phyloP scores from a whole-genome alignment of 2,329 filamentous ascomycete genomes.

The Juglanconis sp. region DNA sequence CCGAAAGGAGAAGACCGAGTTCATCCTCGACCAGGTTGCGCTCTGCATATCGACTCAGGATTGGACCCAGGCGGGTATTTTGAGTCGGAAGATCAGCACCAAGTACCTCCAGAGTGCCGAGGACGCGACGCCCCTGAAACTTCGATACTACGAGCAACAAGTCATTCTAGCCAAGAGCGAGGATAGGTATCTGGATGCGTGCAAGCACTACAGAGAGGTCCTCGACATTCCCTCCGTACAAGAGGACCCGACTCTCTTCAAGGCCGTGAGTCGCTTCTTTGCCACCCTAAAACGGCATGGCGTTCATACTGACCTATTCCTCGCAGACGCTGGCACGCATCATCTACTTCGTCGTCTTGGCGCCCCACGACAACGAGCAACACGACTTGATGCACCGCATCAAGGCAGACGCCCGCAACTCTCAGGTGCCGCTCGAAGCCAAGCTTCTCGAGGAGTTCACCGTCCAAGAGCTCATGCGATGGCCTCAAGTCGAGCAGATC shows the following conservation, averaged over 20 bases:
- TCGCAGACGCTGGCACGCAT: conserved; percentile 81
- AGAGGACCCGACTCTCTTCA: conserved; percentile 62
- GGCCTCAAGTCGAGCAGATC: conserved; percentile 86
- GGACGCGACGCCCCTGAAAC: conserved; percentile 93
- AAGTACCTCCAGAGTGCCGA: conserved; percentile 85
- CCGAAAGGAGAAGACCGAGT: conserved; percentile 95
- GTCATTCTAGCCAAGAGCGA: conserved; percentile 95
- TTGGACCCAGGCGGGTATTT: conserved; percentile 92
- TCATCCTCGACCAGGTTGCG: conserved; percentile 91
- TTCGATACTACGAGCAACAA: conserved; percentile 94
- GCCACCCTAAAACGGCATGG: no score
- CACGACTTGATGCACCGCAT: conserved; percentile 95
- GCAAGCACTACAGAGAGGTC: conserved; percentile 97
- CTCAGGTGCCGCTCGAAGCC: conserved; percentile 73
- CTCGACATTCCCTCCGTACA: conserved; percentile 94
- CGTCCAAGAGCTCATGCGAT: conserved; percentile 94
- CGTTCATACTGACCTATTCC: neutral
- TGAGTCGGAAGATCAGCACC: conserved; percentile 96
- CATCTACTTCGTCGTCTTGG: conserved; percentile 95
- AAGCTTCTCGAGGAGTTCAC: conserved; percentile 93
- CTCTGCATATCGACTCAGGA: conserved; percentile 94
- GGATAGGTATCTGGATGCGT: conserved; percentile 93
- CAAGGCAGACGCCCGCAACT: conserved; percentile 77
- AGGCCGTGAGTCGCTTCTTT: conserved; percentile 9
- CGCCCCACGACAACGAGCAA: conserved; percentile 97